These are phyloP conservation scores for Candida coleopterorum DNA, from an alignment of 805 yeast genomes.

Conservation along the genomic window DNA sequence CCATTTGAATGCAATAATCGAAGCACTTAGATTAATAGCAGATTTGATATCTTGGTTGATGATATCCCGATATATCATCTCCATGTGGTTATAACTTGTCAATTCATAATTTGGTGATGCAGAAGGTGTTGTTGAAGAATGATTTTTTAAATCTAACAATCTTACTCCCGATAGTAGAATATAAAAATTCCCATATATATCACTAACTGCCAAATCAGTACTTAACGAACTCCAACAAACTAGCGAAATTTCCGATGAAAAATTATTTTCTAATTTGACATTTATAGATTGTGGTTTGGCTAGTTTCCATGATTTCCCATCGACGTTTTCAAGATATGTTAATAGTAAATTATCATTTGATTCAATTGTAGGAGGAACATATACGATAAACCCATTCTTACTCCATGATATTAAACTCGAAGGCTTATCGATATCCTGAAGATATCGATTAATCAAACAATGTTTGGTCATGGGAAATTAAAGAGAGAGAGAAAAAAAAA, in stretches of 20 bases:
- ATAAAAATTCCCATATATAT: slow-evolving; percentile 58
- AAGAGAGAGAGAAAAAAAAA: not conserved
- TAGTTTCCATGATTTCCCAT: slow-evolving; percentile 76
- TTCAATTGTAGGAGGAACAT: slow-evolving; percentile 35
- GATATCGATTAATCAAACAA: slow-evolving; percentile 3
- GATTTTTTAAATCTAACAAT: slow-evolving; percentile 18
- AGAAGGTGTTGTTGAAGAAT: no score
- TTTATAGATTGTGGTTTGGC: slow-evolving; percentile 47
- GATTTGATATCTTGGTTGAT: slow-evolving; percentile 12
- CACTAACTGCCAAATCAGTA: slow-evolving; percentile 77
- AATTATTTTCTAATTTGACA: slow-evolving; percentile 23
- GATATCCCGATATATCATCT: slow-evolving; percentile 44
- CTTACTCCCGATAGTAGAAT: slow-evolving; percentile 40
- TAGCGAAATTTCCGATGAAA: slow-evolving; percentile 31
- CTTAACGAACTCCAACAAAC: slow-evolving; percentile 77
- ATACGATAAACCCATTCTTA: slow-evolving; percentile 78
- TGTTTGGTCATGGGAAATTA: slow-evolving; percentile 1
- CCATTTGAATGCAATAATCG: slow-evolving; percentile 60
- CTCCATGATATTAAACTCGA: slow-evolving; percentile 62
- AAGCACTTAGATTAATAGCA: slow-evolving; percentile 12
- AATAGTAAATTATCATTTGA: slow-evolving; percentile 42
- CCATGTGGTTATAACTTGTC: slow-evolving; percentile 42
- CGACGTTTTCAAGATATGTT: slow-evolving; percentile 66
- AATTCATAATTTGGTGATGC: slow-evolving; percentile 40
- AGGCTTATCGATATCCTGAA: slow-evolving; percentile 5